These are phyloP conservation scores for Ramaria rubella DNA, from an alignment of 768 basidiomycete genomes.

Conservation along the genomic window DNA sequence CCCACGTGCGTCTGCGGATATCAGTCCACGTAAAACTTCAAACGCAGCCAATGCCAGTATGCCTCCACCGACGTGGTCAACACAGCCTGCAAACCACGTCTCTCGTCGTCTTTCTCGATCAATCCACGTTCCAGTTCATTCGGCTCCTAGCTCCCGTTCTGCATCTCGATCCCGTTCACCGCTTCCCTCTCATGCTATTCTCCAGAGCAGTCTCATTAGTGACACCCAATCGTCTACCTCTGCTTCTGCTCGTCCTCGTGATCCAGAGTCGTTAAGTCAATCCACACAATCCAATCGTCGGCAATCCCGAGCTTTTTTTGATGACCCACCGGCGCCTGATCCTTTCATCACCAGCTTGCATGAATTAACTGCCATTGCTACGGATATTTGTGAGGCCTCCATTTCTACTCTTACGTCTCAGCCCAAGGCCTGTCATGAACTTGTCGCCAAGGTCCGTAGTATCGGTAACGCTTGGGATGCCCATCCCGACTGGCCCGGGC, in stretches of 20 bases:
- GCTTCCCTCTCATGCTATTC: slow-evolving; percentile 56
- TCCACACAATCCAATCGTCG: slow-evolving; percentile 52
- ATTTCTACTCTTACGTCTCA: slow-evolving; percentile 78
- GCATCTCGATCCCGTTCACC: slow-evolving; percentile 94
- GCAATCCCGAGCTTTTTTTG: slow-evolving; percentile 75
- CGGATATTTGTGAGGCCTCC: slow-evolving; percentile 88
- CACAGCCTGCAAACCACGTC: slow-evolving; percentile 38
- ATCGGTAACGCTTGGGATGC: slow-evolving; percentile 97
- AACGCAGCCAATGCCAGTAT: slow-evolving; percentile 30
- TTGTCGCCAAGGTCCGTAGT: slow-evolving; percentile 85
- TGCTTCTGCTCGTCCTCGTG: slow-evolving; percentile 16
- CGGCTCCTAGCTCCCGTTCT: slow-evolving; percentile 84
- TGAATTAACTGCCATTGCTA: slow-evolving; percentile 87
- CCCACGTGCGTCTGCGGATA: slow-evolving; percentile 52
- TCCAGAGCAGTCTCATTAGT: slow-evolving; percentile 57
- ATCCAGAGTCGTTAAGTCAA: slow-evolving; percentile 11
- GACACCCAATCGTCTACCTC: slow-evolving; percentile 31
- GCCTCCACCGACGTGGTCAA: slow-evolving; percentile 46
- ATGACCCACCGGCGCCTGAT: slow-evolving; percentile 64
- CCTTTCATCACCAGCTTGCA: slow-evolving; percentile 88
- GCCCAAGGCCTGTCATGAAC: slow-evolving; percentile 76
- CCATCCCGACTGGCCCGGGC: slow-evolving; percentile 95
- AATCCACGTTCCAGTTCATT: slow-evolving; percentile 69
- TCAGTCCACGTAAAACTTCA: slow-evolving; percentile 60
- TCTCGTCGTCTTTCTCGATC: slow-evolving; percentile 82